These are phyloP conservation scores for Penicillium sumatraense DNA, from an alignment of 2,329 filamentous ascomycete species.

Conservation along the genomic window DNA sequence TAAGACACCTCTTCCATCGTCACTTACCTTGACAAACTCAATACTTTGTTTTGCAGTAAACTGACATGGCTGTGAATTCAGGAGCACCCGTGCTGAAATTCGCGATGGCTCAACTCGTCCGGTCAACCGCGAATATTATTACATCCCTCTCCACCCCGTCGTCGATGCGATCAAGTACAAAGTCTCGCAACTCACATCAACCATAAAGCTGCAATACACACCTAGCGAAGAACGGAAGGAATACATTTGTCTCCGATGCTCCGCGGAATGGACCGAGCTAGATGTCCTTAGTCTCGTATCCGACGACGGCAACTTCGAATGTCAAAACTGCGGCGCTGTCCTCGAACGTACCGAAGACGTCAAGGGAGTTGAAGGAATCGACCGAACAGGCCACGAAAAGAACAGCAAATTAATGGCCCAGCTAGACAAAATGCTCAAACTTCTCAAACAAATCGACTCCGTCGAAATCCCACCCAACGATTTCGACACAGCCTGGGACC, in stretches of 20 bases:
- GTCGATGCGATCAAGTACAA: conserved; percentile 97
- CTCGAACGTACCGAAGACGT: conserved; percentile 52
- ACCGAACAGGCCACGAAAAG: conserved; percentile 55
- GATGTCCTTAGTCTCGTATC: conserved; percentile 81
- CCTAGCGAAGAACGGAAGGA: conserved; percentile 88
- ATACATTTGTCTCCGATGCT: conserved; percentile 81
- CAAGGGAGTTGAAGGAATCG: conserved; percentile 47
- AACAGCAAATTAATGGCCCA: conserved; percentile 55
- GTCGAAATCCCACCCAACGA: conserved; percentile 54
- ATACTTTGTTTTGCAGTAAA: neutral
- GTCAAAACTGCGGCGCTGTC: conserved; percentile 71
- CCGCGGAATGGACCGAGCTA: conserved; percentile 84
- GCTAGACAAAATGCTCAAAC: conserved; percentile 50
- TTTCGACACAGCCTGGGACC: conserved; percentile 54
- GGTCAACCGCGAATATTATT: conserved; percentile 91
- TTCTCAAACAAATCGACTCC: conserved; percentile 54
- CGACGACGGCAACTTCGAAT: conserved; percentile 70
- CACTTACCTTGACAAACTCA: conserved; percentile 17
- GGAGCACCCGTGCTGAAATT: conserved; percentile 74
- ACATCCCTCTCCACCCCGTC: conserved; percentile 90
- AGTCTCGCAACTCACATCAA: conserved; percentile 83
- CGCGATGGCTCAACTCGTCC: conserved; percentile 81
- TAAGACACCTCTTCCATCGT: conserved; percentile 51
- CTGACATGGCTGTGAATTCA: conserved; percentile 37
- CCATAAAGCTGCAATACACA: conserved; percentile 81